Base-by-base conservation (phyloP, 2,329 filamentous ascomycete genomes). In the Pseudopyricularia cyperi region DNA sequence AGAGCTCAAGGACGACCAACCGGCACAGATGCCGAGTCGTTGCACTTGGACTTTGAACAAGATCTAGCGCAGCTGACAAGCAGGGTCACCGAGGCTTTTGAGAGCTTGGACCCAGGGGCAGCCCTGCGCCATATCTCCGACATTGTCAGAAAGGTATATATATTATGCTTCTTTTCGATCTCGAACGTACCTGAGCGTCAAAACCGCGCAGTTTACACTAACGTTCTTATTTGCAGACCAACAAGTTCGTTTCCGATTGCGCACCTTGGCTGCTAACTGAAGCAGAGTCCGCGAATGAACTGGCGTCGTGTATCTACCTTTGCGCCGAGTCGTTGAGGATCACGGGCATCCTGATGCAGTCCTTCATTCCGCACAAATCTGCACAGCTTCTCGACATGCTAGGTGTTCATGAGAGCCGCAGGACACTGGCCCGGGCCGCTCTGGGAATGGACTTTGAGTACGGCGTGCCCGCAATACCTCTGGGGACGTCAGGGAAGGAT, bases 351-450 rank as follows among this genome's bases (percentile, higher is more conserved):
- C 71, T 97, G 47, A 71, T 98, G 46, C 90, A 95, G 65, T 89
- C 93, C 1, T 87, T 90, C 62, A 95, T 98, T 77, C 93, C 93
- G 0, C 73, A 71, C 39, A 95, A 94, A 66, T 78, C 88, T 47
- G 67, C 68, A 11, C 70, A 79, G 57, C 67, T 96, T 32, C 76
- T 98, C 1, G 85, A 95, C 63, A 77, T 84, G 60, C 71, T 98
- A 8, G 84, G 86, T 1, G 89, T 98, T 4, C 68, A 71, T 3
- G 63, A 71, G 8, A 72, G 77, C 9, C 77, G 76, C 51, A 76
- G 91, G 53, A 76, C 71, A 0, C 77, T 89, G 54, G 70, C 75
- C 17, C 76, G 80, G 62, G 84, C 88, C 5, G 63, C 58, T 26
- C 68, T 82, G 28, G 81, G 81, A 2, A 72, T 68, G 8, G 93